phyloP scores from a whole-genome alignment of 2,329 filamentous ascomycete species.

The Talaromyces rugulosus region DNA sequence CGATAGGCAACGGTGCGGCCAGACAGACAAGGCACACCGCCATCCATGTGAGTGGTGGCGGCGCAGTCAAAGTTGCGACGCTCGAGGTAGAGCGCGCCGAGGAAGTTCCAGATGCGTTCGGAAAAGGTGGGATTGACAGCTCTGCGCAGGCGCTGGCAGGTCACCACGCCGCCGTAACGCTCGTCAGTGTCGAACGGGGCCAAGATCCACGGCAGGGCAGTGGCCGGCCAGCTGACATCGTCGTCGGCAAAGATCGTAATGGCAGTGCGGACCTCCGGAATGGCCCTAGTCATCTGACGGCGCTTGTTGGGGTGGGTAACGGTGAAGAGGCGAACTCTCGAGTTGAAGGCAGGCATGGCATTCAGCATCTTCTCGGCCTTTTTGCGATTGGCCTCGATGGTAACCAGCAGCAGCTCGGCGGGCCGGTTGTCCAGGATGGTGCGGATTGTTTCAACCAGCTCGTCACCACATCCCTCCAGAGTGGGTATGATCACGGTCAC shows the following conservation, averaged over 20 bases:
- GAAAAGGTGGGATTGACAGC: constrained; percentile 57
- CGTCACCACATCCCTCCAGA: constrained; percentile 80
- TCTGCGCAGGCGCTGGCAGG: constrained; percentile 79
- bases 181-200: constrained; percentile 80
- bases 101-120: constrained; percentile 74
- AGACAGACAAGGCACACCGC: constrained; percentile 94
- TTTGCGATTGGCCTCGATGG: constrained; percentile 72
- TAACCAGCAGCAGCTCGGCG: constrained; percentile 75
- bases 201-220: constrained; percentile 83
- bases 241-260: constrained; percentile 95
- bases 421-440: constrained; percentile 52
- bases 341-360: constrained; percentile 53
- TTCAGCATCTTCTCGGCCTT: constrained; percentile 61
- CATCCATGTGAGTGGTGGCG: constrained; percentile 89
- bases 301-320: constrained; percentile 91
- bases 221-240: constrained; percentile 87
- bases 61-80: constrained; percentile 96
- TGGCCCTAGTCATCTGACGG: constrained; percentile 84
- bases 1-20: constrained; percentile 91
- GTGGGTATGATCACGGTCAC: constrained; percentile 93
- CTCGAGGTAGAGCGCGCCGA: constrained; percentile 88
- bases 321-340: constrained; percentile 68
- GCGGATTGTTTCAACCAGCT: constrained; percentile 73
- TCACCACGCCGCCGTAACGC: constrained; percentile 83
- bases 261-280: constrained; percentile 74